Evolutionary conservation across 116 monocot species (phyloP), one percentile per base, ranked within the genome.

Genomic region (Zostera marina): DNA sequence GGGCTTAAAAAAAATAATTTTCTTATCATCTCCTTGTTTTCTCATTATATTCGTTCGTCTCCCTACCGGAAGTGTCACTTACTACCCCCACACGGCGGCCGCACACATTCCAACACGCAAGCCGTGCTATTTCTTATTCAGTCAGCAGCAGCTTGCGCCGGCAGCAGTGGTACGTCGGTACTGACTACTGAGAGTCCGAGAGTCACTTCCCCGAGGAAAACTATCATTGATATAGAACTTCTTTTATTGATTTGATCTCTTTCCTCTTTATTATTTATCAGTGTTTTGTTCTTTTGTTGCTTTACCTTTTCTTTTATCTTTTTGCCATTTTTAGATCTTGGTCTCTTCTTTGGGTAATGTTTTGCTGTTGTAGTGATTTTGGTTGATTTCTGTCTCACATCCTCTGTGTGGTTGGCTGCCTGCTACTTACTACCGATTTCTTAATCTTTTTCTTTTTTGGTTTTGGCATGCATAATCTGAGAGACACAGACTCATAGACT

Each of bases 241-340:
- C 15, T 26, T 38, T 7, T 26, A 11, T 12, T 11, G 32, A 7
- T 56, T 56, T 13, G n/a, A n/a, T 46, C 32, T 47, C 25, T 62
- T 62, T 62, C 1, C 32, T 38, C 47, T 22, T 47, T 24, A 22
- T 62, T 22, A 59, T n/a, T 44, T 6, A 42, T n/a, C 19, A 22
- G 43, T 11, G 7, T 13, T 11, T 7, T 44, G 21, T 44, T 5
- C 13, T 11, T 4, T 17, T 15, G 19, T 20, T 11, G 21, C 11
- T 39, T 56, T 2, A 41, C 16, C 43, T 59, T 59, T 41, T 12
- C 44, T 44, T 42, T 17, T 23, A 8, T 24, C 11, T 23, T 23
- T 55, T 55, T 22, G n/a, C 55, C 55, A 32, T 55, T 25, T 44
- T 59, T 22, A 44, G 43, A 59, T 59, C 59, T 59, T 22, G 13